Conservation (phyloP, 1,284 basidiomycete genomes). For the Ustilago vetiveriae region DNA sequence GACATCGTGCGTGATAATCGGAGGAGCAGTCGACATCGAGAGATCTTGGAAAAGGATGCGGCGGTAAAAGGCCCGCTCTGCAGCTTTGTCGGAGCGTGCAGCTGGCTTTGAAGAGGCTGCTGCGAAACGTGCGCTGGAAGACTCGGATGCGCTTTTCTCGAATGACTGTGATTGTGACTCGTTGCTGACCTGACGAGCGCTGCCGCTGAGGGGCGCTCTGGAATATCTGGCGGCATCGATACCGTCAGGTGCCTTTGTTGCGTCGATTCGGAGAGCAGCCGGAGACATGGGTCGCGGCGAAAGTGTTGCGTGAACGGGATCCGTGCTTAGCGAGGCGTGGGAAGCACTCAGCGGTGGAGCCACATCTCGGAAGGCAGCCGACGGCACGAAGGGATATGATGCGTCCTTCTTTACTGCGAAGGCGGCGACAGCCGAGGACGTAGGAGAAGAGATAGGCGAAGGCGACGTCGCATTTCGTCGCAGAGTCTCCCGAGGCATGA, state of each 20-base stretch:
- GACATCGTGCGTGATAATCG: constrained; percentile 25
- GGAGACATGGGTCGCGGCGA: constrained; percentile 31
- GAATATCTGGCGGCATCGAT: not conserved
- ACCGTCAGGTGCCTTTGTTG: not conserved
- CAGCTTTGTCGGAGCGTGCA: constrained; percentile 8
- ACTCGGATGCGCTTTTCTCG: too few species aligned
- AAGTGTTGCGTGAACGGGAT: constrained; percentile 31
- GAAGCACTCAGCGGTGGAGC: constrained; percentile 30
- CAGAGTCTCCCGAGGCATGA: constrained; percentile 22
- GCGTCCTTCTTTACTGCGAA: constrained; percentile 21
- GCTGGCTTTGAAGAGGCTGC: not conserved
- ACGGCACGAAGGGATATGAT: constrained; percentile 14
- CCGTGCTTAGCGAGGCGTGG: constrained; percentile 29
- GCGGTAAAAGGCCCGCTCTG: constrained; percentile 40
- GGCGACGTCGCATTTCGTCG: constrained; percentile 29
- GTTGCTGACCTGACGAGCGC: not conserved
- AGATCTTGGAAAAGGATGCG: constrained; percentile 47
- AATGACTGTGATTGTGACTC: not conserved
- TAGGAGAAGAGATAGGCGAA: constrained; percentile 29
- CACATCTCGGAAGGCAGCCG: constrained; percentile 27
- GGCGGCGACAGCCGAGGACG: constrained; percentile 21
- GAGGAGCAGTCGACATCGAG: constrained; percentile 2
- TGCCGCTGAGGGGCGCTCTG: not conserved
- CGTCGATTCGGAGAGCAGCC: constrained; percentile 14
- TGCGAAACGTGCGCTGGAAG: not conserved